Conservation (phyloP, 2,329 filamentous ascomycete genomes). For the Penicillium janthinellum region DNA sequence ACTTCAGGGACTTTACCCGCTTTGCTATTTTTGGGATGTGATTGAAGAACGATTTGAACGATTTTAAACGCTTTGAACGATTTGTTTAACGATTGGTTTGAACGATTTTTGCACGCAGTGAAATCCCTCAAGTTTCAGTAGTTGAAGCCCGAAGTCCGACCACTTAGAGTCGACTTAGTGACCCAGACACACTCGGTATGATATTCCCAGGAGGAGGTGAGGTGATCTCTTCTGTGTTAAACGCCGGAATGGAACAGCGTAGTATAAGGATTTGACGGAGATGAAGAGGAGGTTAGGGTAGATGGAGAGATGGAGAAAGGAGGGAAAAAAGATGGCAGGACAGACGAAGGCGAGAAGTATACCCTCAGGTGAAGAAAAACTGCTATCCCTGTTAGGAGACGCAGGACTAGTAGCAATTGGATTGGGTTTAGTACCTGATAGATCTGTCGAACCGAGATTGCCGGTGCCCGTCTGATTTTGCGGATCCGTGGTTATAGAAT, state of each 20-base stretch:
- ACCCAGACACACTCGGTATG: conserved; percentile 14
- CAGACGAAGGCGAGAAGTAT: not conserved
- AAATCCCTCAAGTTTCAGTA: conserved; percentile 14
- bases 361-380: not conserved
- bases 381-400: not conserved
- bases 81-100: not conserved
- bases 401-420: not conserved
- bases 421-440: not conserved
- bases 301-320: conserved; percentile 7
- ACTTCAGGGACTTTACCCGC: conserved; percentile 17
- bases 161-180: conserved; percentile 16
- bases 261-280: not conserved
- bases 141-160: conserved; percentile 21
- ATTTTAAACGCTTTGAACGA: not conserved
- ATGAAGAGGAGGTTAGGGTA: not conserved
- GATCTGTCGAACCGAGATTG: not conserved
- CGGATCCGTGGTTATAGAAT: not conserved
- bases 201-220: conserved; percentile 5
- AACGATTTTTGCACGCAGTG: conserved; percentile 15
- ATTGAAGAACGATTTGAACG: not conserved
- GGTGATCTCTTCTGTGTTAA: conserved; percentile 6
- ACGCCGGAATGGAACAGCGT: not conserved
- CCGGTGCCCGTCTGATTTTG: not conserved
- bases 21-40: conserved; percentile 14
- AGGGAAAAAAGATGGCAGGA: not conserved